phyloP scores from a whole-genome alignment of 306 rosid genomes.

The Cicer arietinum region DNA sequence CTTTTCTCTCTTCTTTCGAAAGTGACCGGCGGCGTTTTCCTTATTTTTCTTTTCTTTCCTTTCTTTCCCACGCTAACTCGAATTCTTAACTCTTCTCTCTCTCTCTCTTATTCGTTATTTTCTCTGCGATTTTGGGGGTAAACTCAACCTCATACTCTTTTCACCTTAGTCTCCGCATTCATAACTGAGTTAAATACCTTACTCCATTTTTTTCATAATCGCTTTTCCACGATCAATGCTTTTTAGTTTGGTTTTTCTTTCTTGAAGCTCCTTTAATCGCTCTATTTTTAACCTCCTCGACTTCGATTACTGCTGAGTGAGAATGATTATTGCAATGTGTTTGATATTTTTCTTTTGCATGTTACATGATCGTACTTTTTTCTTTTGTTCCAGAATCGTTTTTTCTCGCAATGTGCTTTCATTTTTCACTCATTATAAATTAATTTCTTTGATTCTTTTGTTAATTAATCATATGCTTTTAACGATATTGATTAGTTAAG shows the following conservation, averaged over 20 bases:
- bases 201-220: neutral
- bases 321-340: conserved; percentile 28
- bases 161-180: conserved; percentile 13
- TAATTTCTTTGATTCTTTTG: conserved; percentile 14
- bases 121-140: neutral
- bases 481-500: neutral
- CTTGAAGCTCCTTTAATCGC: conserved; percentile 17
- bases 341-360: conserved; percentile 41
- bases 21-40: conserved; percentile 50
- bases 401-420: conserved; percentile 59
- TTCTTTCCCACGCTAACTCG: neutral
- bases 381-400: conserved; percentile 28
- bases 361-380: conserved; percentile 54
- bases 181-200: neutral
- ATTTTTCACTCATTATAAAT: conserved; percentile 37
- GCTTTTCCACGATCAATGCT: neutral
- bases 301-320: neutral
- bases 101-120: neutral
- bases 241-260: neutral
- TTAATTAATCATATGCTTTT: neutral
- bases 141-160: conserved; percentile 1
- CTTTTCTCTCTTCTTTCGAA: conserved; percentile 26
- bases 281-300: neutral
- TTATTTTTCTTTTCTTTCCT: neutral
- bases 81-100: neutral